Conservation (phyloP, 116 monocot species). For the Phalaenopsis hybrid region DNA sequence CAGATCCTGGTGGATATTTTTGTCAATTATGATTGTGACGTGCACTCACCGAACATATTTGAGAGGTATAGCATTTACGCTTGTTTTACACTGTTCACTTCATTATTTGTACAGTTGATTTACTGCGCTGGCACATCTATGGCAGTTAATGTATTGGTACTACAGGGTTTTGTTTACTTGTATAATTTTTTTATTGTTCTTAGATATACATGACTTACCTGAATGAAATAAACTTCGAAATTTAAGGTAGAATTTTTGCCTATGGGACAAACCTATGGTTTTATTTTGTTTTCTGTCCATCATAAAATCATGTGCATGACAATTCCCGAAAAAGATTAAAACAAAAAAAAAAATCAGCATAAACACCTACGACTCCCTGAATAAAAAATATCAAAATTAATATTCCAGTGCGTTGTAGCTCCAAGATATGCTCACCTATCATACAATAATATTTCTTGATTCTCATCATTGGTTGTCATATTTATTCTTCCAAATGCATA, state of each 20-base stretch:
- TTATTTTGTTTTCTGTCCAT: neutral
- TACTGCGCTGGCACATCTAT: neutral
- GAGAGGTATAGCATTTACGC: conserved; percentile 45
- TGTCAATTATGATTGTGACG: conserved; percentile 93
- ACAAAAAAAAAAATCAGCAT: neutral
- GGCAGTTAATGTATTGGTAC: neutral
- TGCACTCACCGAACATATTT: conserved; percentile 90
- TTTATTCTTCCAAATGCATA: neutral
- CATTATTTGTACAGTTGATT: neutral
- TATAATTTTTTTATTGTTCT: neutral
- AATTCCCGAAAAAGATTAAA: neutral
- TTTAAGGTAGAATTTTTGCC: neutral
- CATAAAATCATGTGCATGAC: neutral
- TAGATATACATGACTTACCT: neutral
- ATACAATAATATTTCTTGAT: no score
- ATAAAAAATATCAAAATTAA: no score
- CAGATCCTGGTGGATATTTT: conserved; percentile 92
- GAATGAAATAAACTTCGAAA: neutral
- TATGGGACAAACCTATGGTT: neutral
- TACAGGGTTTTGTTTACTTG: neutral
- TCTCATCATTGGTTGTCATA: neutral
- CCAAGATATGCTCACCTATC: no score
- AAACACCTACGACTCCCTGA: neutral
- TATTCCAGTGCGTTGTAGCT: no score
- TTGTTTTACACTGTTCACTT: neutral